A percentile compares a stretch with the other conserved stretches of the same genome.
These are phyloP conservation scores for Calonectria montana DNA, from an alignment of 2,329 filamentous ascomycete genomes.

Conservation along the genomic window DNA sequence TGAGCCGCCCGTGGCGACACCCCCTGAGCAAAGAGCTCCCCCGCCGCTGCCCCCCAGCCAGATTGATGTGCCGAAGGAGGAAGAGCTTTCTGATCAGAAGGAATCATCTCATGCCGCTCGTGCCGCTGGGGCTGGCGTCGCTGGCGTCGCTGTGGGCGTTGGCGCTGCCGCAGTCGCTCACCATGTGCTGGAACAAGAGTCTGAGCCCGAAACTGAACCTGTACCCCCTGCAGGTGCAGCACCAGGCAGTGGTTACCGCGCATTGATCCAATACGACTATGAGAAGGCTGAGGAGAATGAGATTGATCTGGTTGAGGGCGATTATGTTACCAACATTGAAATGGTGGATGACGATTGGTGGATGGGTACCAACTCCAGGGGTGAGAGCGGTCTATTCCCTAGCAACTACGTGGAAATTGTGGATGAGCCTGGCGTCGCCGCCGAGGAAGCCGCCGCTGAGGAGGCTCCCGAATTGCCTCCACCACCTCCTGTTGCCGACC, in stretches of 20 bases:
- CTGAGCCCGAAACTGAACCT: constrained; percentile 42
- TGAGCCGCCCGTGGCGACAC: constrained; percentile 63
- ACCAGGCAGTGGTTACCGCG: constrained; percentile 72
- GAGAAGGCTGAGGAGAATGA: constrained; percentile 98
- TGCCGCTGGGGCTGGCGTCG: constrained; percentile 67
- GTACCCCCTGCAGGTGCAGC: constrained; percentile 19
- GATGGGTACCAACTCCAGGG: constrained; percentile 89
- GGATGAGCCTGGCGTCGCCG: constrained; percentile 53
- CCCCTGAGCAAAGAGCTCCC: constrained; percentile 61
- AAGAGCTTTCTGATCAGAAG: constrained; percentile 74
- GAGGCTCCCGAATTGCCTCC: constrained; percentile 44
- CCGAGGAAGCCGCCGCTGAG: constrained; percentile 57
- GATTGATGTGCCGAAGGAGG: constrained; percentile 72
- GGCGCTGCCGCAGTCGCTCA: constrained; percentile 35
- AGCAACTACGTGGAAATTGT: constrained; percentile 96
- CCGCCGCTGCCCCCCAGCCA: constrained; percentile 73
- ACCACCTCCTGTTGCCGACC: constrained; percentile 48
- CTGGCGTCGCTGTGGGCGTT: constrained; percentile 43
- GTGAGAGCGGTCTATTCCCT: constrained; percentile 92
- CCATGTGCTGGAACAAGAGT: constrained; percentile 43
- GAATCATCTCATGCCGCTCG: constrained; percentile 69
- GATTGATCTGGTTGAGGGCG: constrained; percentile 88
- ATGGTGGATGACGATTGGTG: constrained; percentile 99
- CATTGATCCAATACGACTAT: constrained; percentile 92
- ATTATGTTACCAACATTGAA: constrained; percentile 90